Conservation (phyloP, 164 flowering plant species). For the Litsea cubeba region DNA sequence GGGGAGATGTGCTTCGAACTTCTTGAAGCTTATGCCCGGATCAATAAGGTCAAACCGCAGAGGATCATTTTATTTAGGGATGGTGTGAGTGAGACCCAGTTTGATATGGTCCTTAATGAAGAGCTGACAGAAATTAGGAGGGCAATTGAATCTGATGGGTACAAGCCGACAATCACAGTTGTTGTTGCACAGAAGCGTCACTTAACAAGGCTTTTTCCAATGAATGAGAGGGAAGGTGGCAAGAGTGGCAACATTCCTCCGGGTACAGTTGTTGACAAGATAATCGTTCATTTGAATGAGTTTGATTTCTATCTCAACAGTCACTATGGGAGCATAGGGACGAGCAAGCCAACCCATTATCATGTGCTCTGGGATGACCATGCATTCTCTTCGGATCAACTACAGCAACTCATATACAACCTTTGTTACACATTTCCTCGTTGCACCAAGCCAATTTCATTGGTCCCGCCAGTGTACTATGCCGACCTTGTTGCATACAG, state of each 20-base stretch:
- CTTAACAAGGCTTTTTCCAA: slow-evolving; percentile 60
- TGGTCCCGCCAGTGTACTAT: slow-evolving; percentile 80
- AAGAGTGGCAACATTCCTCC: slow-evolving; percentile 47
- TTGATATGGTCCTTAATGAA: slow-evolving; percentile 73
- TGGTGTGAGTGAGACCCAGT: slow-evolving; percentile 82
- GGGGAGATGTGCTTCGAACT: slow-evolving; percentile 66
- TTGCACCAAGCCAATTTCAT: slow-evolving; percentile 75
- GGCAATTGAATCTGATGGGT: slow-evolving; percentile 25
- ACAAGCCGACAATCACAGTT: slow-evolving; percentile 54
- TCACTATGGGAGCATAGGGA: slow-evolving; percentile 65
- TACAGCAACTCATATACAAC: slow-evolving; percentile 65
- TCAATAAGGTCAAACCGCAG: slow-evolving; percentile 38
- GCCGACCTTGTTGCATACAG: slow-evolving; percentile 77
- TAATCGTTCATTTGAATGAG: slow-evolving; percentile 52
- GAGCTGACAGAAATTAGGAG: slow-evolving; percentile 36
- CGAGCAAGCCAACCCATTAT: slow-evolving; percentile 85
- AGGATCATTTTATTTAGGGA: slow-evolving; percentile 73
- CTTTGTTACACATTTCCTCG: slow-evolving; percentile 80
- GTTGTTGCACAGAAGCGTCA: slow-evolving; percentile 77
- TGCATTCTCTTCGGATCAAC: slow-evolving; percentile 44
- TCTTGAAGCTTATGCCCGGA: slow-evolving; percentile 31
- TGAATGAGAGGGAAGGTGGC: slow-evolving; percentile 25
- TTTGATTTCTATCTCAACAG: slow-evolving; percentile 79
- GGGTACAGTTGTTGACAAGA: slow-evolving; percentile 74
- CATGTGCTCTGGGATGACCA: slow-evolving; percentile 68